Base-by-base conservation (phyloP, 345 rosid genomes). In the Pugionium cornutum region DNA sequence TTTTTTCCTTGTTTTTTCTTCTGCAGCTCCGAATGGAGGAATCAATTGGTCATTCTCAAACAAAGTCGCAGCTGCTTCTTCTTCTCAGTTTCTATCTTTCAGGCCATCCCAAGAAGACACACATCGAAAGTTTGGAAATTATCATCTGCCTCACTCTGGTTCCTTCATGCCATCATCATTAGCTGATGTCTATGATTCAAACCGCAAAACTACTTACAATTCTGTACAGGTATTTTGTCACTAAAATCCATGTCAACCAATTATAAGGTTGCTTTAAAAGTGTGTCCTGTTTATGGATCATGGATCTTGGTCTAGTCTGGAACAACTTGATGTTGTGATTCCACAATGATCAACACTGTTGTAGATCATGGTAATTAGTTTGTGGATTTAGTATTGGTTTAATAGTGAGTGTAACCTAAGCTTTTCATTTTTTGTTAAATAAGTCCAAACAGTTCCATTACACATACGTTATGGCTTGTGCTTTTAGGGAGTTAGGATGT, bases 41-140 rank as follows among this genome's bases (percentile, higher is more conserved):
- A 81, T 80, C 82, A 83, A 83, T 66, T 82, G 84, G 83, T 82
- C 89, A 7, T 85, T 81, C 72, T 75, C 87, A 37, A 82, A 79
- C 81, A 83, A 82, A 77, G 83, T 60, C 61, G 79, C 18, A 18
- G 18, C 89, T 58, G 72, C 84, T 9, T 46, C 71, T 57, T 44
- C 76, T 55, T 86, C 95, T 56, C 90, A 77, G 57, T 76, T 81
- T 70, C 62, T 83, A 68, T 79, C 92, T 52, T 92, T 92, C 70
- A 78, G 79, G 76, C 70, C 77, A 57, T 70, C 86, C 62, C 82
- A 72, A 48, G 95, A 88, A 47, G 87, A 85, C 18, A 80, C 77
- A 77, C 77, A 67, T 10, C 80, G 84, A 75, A 89, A 81, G 57
- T 47, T 73, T 62, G 80, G 59, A 58, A 65, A 68, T 26, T 87